A percentile compares a stretch with the other conserved stretches of the same genome.
Evolutionary conservation across 2,329 filamentous ascomycete species (phyloP).

Genomic region (Endocalyx cinctus): DNA sequence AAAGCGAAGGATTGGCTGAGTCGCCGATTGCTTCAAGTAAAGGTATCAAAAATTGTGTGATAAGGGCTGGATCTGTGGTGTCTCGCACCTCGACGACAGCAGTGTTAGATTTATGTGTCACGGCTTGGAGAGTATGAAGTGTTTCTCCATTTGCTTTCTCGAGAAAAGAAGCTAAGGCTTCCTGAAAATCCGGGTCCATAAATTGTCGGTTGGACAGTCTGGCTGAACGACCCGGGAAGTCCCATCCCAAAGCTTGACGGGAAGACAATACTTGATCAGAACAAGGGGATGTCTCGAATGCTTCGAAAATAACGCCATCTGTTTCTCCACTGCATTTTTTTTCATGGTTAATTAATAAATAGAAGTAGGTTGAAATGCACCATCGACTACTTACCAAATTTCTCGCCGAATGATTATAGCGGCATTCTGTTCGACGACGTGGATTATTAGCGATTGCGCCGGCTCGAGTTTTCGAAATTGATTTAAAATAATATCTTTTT

Average conservation of each 20-base stretch:
- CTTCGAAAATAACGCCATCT: slow-evolving; percentile 45
- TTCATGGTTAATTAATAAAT: slow-evolving; percentile 1
- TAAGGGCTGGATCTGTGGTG: slow-evolving; percentile 49
- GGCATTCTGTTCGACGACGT: slow-evolving; percentile 23
- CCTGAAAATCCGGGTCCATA: slow-evolving; percentile 39
- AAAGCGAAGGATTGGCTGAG: slow-evolving; percentile 24
- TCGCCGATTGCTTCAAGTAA: slow-evolving; percentile 52
- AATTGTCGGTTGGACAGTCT: slow-evolving; percentile 34
- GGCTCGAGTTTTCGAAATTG: slow-evolving; percentile 11
- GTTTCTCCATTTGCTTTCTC: slow-evolving; percentile 51
- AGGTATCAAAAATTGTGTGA: slow-evolving; percentile 57
- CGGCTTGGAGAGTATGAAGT: slow-evolving; percentile 48
- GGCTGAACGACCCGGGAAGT: slow-evolving; percentile 51
- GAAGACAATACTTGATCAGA: slow-evolving; percentile 44
- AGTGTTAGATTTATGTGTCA: slow-evolving; percentile 45
- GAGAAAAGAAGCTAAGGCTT: slow-evolving; percentile 46
- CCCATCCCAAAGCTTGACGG: slow-evolving; percentile 43
- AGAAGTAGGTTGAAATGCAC: slow-evolving; percentile 1
- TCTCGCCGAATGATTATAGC: slow-evolving; percentile 17
- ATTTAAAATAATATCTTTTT: slow-evolving; percentile 11
- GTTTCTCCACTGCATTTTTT: slow-evolving; percentile 11
- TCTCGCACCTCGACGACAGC: slow-evolving; percentile 52
- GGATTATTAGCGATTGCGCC: slow-evolving; percentile 13
- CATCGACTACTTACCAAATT: not conserved
- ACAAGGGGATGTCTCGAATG: slow-evolving; percentile 50